Evolutionary conservation across 164 flowering plant species (phyloP).

Genomic region (Stephania cephalantha): DNA sequence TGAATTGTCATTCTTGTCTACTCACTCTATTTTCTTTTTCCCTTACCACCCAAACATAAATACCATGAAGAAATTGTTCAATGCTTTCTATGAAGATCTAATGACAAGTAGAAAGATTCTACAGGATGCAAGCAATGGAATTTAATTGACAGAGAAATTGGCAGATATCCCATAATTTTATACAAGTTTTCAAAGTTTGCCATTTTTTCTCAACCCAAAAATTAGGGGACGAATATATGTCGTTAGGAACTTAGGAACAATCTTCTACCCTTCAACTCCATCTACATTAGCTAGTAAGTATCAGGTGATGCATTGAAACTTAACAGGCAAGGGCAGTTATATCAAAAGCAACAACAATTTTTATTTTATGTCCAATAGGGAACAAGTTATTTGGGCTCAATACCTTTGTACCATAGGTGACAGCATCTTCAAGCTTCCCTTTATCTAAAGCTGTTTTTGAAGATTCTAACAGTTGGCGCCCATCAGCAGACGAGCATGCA

Average conservation of each 20-base stretch:
- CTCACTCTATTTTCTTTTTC: not conserved
- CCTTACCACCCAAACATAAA: not conserved
- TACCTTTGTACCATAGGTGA: slow-evolving; percentile 93
- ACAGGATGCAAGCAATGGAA: not conserved
- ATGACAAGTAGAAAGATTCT: not conserved
- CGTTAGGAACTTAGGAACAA: not conserved
- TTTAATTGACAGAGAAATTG: not conserved
- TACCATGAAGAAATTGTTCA: not conserved
- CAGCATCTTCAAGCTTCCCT: slow-evolving; percentile 99
- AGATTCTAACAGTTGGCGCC: slow-evolving; percentile 89
- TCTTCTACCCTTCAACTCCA: slow-evolving; percentile 1
- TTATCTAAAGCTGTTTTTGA: slow-evolving; percentile 97
- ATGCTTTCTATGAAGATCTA: not conserved
- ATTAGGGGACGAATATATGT: not conserved
- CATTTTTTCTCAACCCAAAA: not conserved
- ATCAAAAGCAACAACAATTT: not conserved
- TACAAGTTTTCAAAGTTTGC: not conserved
- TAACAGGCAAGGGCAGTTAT: not conserved
- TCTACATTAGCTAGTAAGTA: not conserved
- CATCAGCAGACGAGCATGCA: slow-evolving; percentile 99
- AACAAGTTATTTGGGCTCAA: not conserved
- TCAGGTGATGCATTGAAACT: not conserved
- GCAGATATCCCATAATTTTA: not conserved
- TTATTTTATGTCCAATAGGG: not conserved
- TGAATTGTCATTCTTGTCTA: too few relatives aligned